phyloP scores from a whole-genome alignment of 2,329 filamentous ascomycete genomes.

The Dissoconium aciculare region DNA sequence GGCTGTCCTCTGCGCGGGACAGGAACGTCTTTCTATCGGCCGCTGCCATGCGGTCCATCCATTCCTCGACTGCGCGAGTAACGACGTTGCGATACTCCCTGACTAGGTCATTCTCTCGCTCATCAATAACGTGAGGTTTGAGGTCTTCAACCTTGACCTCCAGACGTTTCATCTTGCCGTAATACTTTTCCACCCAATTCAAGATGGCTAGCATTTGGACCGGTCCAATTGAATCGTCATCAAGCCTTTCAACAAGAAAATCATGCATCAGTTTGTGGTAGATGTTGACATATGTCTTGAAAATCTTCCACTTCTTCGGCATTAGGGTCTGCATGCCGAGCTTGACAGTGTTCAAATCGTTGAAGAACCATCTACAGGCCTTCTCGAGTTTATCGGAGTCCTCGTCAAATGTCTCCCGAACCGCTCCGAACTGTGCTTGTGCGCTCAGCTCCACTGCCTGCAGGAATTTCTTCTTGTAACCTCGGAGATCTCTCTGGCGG shows the following conservation, averaged over 20 bases:
- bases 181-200: conserved; percentile 91
- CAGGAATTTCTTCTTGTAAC: conserved; percentile 93
- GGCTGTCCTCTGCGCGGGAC: conserved; percentile 60
- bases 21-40: conserved; percentile 71
- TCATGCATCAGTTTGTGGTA: conserved; percentile 96
- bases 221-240: conserved; percentile 71
- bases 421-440: conserved; percentile 56
- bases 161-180: conserved; percentile 85
- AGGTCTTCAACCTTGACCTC: conserved; percentile 64
- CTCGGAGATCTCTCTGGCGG: conserved; percentile 77
- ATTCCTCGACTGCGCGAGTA: conserved; percentile 88
- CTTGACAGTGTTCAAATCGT: conserved; percentile 88
- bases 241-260: conserved; percentile 67
- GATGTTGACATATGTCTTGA: conserved; percentile 74
- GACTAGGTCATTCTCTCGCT: conserved; percentile 76
- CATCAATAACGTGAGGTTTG: conserved; percentile 73
- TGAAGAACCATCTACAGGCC: conserved; percentile 90
- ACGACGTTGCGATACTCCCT: conserved; percentile 90
- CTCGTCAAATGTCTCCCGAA: conserved; percentile 60
- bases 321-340: conserved; percentile 82
- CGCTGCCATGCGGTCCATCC: conserved; percentile 84
- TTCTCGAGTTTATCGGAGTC: conserved; percentile 77
- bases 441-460: conserved; percentile 61
- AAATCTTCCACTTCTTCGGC: conserved; percentile 94
- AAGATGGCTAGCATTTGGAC: conserved; percentile 83